phyloP scores from a whole-genome alignment of 2,329 filamentous ascomycete genomes.

The Calonectria ilicicola region DNA sequence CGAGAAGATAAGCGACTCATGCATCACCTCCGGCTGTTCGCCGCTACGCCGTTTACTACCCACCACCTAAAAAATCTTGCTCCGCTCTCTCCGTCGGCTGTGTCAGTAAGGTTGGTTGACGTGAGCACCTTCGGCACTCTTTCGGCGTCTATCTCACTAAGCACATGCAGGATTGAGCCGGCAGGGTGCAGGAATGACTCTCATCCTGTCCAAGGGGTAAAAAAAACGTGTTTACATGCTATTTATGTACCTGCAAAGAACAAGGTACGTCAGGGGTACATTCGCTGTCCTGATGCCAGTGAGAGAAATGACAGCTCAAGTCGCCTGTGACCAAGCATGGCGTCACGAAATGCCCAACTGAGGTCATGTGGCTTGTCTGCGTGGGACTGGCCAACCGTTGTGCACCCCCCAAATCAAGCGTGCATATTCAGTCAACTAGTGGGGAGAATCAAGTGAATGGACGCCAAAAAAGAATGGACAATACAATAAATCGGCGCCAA shows the following conservation, averaged over 20 bases:
- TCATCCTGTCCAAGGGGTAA: not conserved
- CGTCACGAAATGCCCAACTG: conserved; percentile 43
- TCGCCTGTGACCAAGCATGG: conserved; percentile 41
- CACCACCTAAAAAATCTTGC: not conserved
- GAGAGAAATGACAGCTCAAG: conserved; percentile 26
- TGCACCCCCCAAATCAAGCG: conserved; percentile 6
- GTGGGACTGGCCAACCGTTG: conserved; percentile 21
- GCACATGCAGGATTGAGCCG: conserved; percentile 19
- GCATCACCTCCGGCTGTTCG: conserved; percentile 24
- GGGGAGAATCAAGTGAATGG: not conserved
- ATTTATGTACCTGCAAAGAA: conserved; percentile 24
- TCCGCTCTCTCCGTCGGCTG: not conserved
- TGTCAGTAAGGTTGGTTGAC: conserved; percentile 11
- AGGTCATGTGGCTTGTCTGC: conserved; percentile 40
- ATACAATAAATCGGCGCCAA: no score
- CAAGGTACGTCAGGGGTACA: conserved; percentile 16
- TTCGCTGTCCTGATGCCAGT: conserved; percentile 26
- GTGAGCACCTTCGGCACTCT: conserved; percentile 17
- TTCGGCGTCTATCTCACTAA: conserved; percentile 28
- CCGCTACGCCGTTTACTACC: conserved; percentile 27
- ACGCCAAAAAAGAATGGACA: not conserved
- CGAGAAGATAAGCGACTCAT: conserved; percentile 27
- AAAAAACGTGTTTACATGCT: conserved; percentile 2
- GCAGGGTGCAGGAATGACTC: not conserved
- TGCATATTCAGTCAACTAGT: not conserved